A percentile compares a stretch with the other conserved stretches of the same genome.
Conservation (phyloP, 2,329 filamentous ascomycete species). For the Xylariaceae sp. region DNA sequence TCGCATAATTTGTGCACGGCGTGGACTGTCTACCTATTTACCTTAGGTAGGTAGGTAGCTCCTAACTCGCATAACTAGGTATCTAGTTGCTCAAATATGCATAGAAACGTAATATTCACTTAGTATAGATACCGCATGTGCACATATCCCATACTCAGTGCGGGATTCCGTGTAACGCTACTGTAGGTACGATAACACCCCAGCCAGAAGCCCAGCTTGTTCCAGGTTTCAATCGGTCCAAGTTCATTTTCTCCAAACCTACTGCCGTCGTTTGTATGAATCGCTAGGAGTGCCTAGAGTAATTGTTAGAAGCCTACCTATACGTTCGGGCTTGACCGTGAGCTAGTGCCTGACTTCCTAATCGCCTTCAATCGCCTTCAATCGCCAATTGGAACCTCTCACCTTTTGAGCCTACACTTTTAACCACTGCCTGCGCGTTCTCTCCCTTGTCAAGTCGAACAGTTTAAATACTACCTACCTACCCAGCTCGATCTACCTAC, state of each 20-base stretch:
- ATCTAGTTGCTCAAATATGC: too few species aligned
- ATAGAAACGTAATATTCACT: too few species aligned
- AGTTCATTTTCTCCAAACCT: constrained; percentile 24
- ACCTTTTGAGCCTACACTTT: not conserved
- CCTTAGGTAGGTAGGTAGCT: too few species aligned
- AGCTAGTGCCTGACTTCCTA: not conserved
- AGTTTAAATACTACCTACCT: not conserved
- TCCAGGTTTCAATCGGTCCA: not conserved
- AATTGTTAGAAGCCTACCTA: constrained; percentile 1
- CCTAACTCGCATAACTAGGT: too few species aligned
- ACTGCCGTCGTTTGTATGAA: constrained; percentile 15
- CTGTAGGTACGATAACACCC: too few species aligned
- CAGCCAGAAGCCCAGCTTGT: too few species aligned
- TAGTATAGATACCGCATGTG: too few species aligned
- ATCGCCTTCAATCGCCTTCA: not conserved
- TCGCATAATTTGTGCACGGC: too few species aligned
- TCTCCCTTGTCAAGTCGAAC: constrained; percentile 6
- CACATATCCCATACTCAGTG: too few species aligned
- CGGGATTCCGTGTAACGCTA: too few species aligned
- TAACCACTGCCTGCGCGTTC: constrained; percentile 3
- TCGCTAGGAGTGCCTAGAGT: constrained; percentile 14
- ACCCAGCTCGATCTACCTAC: constrained; percentile 1
- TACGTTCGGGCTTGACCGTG: not conserved
- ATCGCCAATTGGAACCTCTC: constrained; percentile 2
- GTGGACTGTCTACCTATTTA: too few species aligned